Evolutionary conservation across 805 yeast species (phyloP).

Genomic region (Priceomyces melissophilus): DNA sequence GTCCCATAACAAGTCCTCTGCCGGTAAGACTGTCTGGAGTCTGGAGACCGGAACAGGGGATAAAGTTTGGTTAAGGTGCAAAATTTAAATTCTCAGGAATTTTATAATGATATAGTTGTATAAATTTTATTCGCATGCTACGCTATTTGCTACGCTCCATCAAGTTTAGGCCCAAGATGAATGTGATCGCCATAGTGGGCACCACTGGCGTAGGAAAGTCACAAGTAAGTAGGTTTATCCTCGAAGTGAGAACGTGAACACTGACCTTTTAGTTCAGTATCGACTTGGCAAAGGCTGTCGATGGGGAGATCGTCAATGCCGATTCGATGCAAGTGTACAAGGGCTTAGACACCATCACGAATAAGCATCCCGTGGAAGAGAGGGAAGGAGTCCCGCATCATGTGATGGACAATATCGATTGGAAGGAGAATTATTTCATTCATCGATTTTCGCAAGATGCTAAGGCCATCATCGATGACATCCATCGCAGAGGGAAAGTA

Average conservation of each 20-base stretch:
- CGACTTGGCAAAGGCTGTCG: constrained; percentile 68
- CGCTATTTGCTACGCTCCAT: constrained; percentile 9
- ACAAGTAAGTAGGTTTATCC: constrained; percentile 42
- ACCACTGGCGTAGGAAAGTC: constrained; percentile 98
- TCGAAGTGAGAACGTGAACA: too few species aligned
- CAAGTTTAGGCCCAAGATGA: constrained; percentile 27
- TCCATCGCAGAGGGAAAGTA: constrained; percentile 62
- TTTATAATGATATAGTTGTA: too few species aligned
- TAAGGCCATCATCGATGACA: constrained; percentile 53
- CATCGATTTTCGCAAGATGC: constrained; percentile 80
- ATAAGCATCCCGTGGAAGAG: constrained; percentile 84
- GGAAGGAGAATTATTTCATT: constrained; percentile 80
- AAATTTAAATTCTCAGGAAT: too few species aligned
- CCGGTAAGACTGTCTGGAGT: constrained; percentile 2
- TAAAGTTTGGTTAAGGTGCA: constrained; percentile 13
- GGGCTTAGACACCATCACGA: constrained; percentile 72
- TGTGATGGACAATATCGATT: constrained; percentile 76
- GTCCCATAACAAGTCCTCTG: too few species aligned
- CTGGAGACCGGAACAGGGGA: constrained; percentile 16
- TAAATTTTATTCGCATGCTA: too few species aligned
- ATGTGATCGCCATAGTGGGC: constrained; percentile 70
- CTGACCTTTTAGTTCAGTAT: constrained; percentile 49
- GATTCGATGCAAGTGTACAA: constrained; percentile 96
- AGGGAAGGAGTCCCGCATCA: constrained; percentile 78
- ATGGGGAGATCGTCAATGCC: constrained; percentile 91